Conservation (phyloP, 345 rosid genomes). For the Citrus inodora region DNA sequence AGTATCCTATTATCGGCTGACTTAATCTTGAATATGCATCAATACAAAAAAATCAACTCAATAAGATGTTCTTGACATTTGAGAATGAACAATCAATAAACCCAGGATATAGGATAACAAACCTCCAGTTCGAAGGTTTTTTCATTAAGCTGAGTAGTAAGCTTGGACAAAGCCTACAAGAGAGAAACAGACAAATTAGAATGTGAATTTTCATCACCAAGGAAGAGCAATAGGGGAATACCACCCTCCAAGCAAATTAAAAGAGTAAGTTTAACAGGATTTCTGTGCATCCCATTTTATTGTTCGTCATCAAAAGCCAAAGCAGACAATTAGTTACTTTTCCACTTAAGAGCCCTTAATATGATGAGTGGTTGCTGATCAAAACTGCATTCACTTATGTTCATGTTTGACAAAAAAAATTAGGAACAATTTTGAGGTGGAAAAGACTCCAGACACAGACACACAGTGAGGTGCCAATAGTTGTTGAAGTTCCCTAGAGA, state of each 20-base stretch:
- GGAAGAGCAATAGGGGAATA: not conserved
- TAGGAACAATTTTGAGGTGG: not conserved
- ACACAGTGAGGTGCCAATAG: not conserved
- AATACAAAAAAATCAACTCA: slow-evolving; percentile 16
- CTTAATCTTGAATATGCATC: slow-evolving; percentile 43
- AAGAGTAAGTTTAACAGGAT: not conserved
- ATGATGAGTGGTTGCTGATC: not conserved
- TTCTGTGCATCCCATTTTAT: not conserved
- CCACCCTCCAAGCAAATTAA: not conserved
- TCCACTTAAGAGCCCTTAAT: not conserved
- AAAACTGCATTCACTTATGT: not conserved
- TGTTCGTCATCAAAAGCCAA: not conserved
- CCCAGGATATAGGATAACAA: slow-evolving; percentile 24
- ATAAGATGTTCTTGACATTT: slow-evolving; percentile 5
- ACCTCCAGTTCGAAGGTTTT: slow-evolving; percentile 74
- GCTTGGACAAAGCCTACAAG: slow-evolving; percentile 51
- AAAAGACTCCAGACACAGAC: not conserved
- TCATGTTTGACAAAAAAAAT: not conserved
- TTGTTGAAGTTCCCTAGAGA: not conserved
- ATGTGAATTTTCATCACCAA: slow-evolving; percentile 3
- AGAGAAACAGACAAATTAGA: slow-evolving; percentile 16
- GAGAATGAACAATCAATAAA: slow-evolving; percentile 6
- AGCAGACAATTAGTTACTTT: not conserved
- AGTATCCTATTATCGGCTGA: slow-evolving; percentile 72
- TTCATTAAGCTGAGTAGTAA: slow-evolving; percentile 55